Base-by-base conservation (phyloP, 2,329 filamentous ascomycete species). In the Fusarium lateritium region DNA sequence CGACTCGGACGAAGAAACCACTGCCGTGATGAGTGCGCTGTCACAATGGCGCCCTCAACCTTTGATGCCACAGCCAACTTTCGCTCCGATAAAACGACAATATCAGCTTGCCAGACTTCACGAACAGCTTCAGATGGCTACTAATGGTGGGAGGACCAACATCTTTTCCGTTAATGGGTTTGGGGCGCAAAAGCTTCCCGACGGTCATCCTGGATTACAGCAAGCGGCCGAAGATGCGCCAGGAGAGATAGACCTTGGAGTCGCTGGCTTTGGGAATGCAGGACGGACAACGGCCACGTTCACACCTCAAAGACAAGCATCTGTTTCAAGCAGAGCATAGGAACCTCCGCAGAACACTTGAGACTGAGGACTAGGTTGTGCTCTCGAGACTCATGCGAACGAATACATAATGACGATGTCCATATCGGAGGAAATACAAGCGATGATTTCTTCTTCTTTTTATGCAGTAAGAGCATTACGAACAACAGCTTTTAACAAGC, bases 1-100 rank as follows among this genome's bases (percentile, higher is more conserved):
- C 38, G 96, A 99, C 79, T 96, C 93, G 3, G 96, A 99, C 76
- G 96, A 98, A 82, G 96, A 99, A 80, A 94, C 93, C 51, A 91
- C 94, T 49, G 87, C 91, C 1, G 93, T 98, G 52, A 97, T 98
- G 94, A 85, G 87, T 33, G 92, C 93, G 9, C 86, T 95, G 55
- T 85, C 89, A 24, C 88, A 89, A 55, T 94, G 93, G 82, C 90
- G 89, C 43, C 94, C 95, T 0, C 89, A 91, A 67, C 94, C 95
- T 1, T 82, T 97, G 6, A 86, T 93, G 28, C 88, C 90, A 9
- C 89, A 92, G 75, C 87, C 83, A 5, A 77, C 88, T 3, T 87
- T 90, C 69, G 80, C 83, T 7, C 88, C 89, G 5, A 89, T 91
- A 61, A 87, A 86, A 72, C 83, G 88, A 13, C 86, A 89, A 62